Base-by-base conservation (phyloP, 2,329 filamentous ascomycete genomes). In the Aspergillus spinulosporus region DNA sequence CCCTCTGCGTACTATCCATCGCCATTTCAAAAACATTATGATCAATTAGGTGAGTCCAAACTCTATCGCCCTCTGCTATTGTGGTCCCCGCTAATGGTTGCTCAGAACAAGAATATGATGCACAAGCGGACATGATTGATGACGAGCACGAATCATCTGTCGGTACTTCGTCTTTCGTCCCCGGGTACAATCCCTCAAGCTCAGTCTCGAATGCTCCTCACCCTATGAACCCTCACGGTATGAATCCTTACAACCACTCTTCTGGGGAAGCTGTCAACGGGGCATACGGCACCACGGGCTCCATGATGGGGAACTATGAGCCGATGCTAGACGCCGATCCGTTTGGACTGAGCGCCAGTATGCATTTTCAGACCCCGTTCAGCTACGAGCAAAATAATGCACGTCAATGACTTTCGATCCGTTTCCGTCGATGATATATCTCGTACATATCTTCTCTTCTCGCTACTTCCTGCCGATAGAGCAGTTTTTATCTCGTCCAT, bases 41-140 rank as follows among this genome's bases (percentile, higher is more conserved):
- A 95, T 75, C 91, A 96, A 81, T 85, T 97, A 74, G 93, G 93
- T 89, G 91, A 89, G 92, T 81, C 82, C 70, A 4, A 37, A 9
- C 37, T 12, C 9, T 5, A 3, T 12, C 11, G 15, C 5, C 34
- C 2, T 43, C 21, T 21, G 43, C 21, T 21, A 21, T 21, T 21
- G 21, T 21, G 14, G 11, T 11, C 7, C 29, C 14, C 9, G n/a
- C 21, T 48, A 15, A 48, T 74, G 40, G 2, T 21, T 37, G 69
- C 82, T 80, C 80, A 97, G 93, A 97, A 80, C 92, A 96, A 82
- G 93, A 97, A 80, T 97, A 97, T 78, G 92, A 97, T 73, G 88
- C 90, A 54, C 89, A 91, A 77, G 85, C 84, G 73, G 91, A 93
- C 68, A 89, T 96, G 82, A 86, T 95, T 73, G 92, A 97, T 68